Evolutionary conservation across 139 green algal species (phyloP), one percentile per base, ranked within the genome.

Genomic region (Micractinium sp.): DNA sequence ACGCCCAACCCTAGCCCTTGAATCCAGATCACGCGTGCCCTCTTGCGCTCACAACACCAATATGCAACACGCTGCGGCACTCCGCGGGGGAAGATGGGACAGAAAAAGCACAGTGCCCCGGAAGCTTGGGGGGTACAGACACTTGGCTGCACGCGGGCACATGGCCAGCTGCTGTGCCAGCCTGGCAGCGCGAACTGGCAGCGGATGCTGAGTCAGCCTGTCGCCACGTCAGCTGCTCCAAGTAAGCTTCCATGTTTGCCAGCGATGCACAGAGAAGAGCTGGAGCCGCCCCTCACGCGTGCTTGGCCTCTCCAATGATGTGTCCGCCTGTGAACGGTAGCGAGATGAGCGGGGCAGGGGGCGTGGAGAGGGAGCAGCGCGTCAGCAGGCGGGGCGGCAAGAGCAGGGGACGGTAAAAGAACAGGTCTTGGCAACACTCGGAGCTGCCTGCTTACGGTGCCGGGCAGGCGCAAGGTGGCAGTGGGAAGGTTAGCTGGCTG

Each of bases 281-380:
- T n/a, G n/a, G n/a, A n/a, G n/a, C n/a, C n/a, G n/a, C n/a, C 67
- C 31, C 67, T 96, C 80, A 97, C 0, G 90, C 91, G 81, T 97
- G 93, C 92, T 98, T 98, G 47, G 39, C 92, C 88, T 98, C 96
- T 13, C 96, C 96, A 78, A 98, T 98, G 92, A 98, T 98, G 93
- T 98, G 96, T 3, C 96, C 96, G 12, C 96, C 96, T 92, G 82
- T 66, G 38, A 3, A 61, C 25, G 35, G 33, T 13, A 29, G 22
- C 5, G 7, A 56, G 47, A 56, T 9, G 47, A 56, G 47, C 47
- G 47, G 47, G 47, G 47, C 47, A 56, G 47, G 47, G 47, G 18
- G 75, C n/a, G 31, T 39, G 14, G 0, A 5, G 31, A 18, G 16
- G 36, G 25, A 47, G 33, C 23, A 29, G 33, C 7, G 74, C 19